Percentiles rank a stretch among this genome's conserved stretches.
phyloP scores from a whole-genome alignment of 495 filamentous ascomycete species.

The Tuber brumale region DNA sequence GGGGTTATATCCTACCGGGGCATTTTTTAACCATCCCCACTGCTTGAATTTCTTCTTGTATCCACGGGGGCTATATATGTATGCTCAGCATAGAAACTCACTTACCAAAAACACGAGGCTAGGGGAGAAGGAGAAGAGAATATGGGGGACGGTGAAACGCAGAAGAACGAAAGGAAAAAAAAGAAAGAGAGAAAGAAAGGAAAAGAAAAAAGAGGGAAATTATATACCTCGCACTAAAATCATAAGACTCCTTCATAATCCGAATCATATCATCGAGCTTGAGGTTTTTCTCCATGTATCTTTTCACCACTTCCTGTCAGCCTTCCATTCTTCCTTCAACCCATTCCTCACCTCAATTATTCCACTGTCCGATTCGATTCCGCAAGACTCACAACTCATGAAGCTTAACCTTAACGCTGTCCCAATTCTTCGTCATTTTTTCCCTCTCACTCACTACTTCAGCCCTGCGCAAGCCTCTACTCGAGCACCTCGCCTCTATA shows the following conservation, averaged over 20 bases:
- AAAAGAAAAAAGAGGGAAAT: background rate
- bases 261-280: constrained; percentile 3
- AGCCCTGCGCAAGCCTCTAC: background rate
- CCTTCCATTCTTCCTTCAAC: background rate
- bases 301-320: background rate
- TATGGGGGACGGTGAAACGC: background rate
- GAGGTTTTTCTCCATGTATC: constrained; percentile 3
- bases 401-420: background rate
- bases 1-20: constrained; percentile 1
- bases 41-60: constrained; percentile 3
- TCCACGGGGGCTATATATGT: background rate
- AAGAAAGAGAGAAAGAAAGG: background rate
- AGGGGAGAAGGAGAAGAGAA: background rate
- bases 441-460: background rate
- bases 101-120: background rate
- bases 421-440: constrained; percentile 3
- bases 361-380: background rate
- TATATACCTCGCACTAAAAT: constrained; percentile 5
- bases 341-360: background rate
- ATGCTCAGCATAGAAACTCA: background rate
- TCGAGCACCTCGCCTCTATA: background rate
- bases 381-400: constrained; percentile 3
- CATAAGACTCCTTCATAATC: background rate
- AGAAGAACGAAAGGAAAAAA: background rate
- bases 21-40: constrained; percentile 2